Evolutionary conservation across 257 asterid genomes (phyloP).

Genomic region (Solanum dulcamara): DNA sequence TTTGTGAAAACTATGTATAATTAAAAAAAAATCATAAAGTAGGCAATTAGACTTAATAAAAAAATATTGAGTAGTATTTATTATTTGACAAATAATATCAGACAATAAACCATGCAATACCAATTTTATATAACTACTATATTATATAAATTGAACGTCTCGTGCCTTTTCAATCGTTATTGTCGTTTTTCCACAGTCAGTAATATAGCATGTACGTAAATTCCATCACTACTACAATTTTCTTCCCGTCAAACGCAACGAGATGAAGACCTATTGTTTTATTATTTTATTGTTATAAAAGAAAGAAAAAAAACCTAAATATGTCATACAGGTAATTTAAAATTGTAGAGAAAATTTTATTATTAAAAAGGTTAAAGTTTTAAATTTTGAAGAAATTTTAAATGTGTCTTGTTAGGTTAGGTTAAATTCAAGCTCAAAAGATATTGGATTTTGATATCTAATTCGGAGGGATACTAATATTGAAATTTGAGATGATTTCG

Average conservation of each 20-base stretch:
- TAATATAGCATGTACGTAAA: background rate
- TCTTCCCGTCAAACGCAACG: background rate
- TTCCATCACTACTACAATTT: background rate
- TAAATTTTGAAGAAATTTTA: too few relatives aligned
- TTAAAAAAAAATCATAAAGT: background rate
- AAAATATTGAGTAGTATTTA: background rate
- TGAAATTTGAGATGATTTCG: too few relatives aligned
- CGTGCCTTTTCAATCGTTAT: background rate
- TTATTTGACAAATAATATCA: background rate
- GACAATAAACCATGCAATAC: background rate
- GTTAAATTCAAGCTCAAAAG: too few relatives aligned
- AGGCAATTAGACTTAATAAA: background rate
- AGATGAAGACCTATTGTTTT: background rate
- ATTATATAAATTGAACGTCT: background rate
- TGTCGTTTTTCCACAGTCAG: background rate
- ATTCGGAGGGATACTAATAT: too few relatives aligned
- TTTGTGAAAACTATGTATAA: background rate
- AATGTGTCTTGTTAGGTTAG: too few relatives aligned
- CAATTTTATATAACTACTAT: background rate
- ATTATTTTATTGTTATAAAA: too few relatives aligned
- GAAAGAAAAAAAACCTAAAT: too few relatives aligned
- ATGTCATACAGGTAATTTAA: too few relatives aligned
- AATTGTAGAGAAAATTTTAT: too few relatives aligned
- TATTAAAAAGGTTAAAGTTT: too few relatives aligned
- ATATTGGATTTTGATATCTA: too few relatives aligned